phyloP scores from a whole-genome alignment of 116 monocot species.

The Cymodocea nodosa region DNA sequence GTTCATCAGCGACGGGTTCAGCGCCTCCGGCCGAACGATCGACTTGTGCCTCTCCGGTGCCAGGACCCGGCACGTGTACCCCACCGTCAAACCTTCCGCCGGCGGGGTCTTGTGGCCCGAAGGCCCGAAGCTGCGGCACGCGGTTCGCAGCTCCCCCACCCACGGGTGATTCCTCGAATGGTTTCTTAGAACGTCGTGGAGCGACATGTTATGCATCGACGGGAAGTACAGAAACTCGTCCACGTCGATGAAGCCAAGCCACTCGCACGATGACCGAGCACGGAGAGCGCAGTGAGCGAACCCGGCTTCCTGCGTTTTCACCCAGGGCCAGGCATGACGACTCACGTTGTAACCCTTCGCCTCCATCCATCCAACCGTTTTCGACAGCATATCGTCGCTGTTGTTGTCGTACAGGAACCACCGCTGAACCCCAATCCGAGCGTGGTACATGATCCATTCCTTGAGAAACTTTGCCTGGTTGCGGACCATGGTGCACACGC shows the following conservation, averaged over 20 bases:
- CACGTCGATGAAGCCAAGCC: constrained; percentile 93
- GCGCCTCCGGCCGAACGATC: constrained; percentile 58
- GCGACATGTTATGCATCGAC: constrained; percentile 1
- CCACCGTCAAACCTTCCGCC: constrained; percentile 43
- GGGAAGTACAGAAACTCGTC: constrained; percentile 94
- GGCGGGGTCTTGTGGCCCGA: constrained; percentile 49
- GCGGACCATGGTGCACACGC: constrained; percentile 89
- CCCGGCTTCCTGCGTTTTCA: constrained; percentile 92
- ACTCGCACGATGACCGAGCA: constrained; percentile 48
- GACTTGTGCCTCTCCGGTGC: constrained; percentile 93
- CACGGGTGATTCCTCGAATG: constrained; percentile 30
- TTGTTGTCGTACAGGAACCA: constrained; percentile 98
- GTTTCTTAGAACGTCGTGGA: constrained; percentile 45
- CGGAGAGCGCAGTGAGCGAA: constrained; percentile 85
- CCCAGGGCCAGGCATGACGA: constrained; percentile 74
- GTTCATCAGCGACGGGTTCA: constrained; percentile 75
- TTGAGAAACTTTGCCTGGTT: constrained; percentile 86
- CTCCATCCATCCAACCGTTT: constrained; percentile 17
- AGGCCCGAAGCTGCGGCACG: constrained; percentile 86
- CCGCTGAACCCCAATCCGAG: constrained; percentile 47
- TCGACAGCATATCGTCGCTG: constrained; percentile 61
- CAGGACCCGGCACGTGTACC: constrained; percentile 65
- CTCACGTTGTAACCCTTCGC: constrained; percentile 24
- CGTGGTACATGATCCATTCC: constrained; percentile 83
- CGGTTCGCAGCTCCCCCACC: constrained; percentile 58